Evolutionary conservation across 805 yeast genomes (phyloP).

Genomic region (Cephaloascus albidus): DNA sequence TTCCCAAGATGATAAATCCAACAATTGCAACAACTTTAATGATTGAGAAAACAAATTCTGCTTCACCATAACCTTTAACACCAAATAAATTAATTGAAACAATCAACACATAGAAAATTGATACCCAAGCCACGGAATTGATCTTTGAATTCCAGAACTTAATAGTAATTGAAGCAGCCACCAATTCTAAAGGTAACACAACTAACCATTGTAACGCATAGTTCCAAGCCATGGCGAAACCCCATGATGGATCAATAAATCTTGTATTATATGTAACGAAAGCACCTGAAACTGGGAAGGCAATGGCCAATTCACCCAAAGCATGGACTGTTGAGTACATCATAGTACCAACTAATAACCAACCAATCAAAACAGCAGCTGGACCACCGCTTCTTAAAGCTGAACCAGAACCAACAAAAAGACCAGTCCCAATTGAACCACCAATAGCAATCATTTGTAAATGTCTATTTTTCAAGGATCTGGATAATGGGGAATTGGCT

Average conservation of each 20-base stretch:
- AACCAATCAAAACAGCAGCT: conserved; percentile 50
- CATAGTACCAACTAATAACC: conserved; percentile 44
- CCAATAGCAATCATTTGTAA: conserved; percentile 63
- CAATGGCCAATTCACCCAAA: conserved; percentile 49
- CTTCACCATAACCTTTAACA: conserved; percentile 56
- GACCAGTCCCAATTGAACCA: conserved; percentile 61
- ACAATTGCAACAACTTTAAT: conserved; percentile 49
- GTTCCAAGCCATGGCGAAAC: conserved; percentile 55
- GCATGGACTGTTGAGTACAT: conserved; percentile 54
- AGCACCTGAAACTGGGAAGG: conserved; percentile 58
- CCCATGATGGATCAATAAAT: conserved; percentile 52
- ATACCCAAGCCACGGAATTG: conserved; percentile 49
- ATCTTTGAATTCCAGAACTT: conserved; percentile 40
- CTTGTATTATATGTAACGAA: conserved; percentile 53
- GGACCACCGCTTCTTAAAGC: conserved; percentile 57
- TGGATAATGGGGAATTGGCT: conserved; percentile 49
- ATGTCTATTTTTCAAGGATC: conserved; percentile 47
- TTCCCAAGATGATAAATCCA: conserved; percentile 54
- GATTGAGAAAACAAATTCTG: conserved; percentile 51
- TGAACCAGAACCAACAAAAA: conserved; percentile 57
- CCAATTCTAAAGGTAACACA: conserved; percentile 56
- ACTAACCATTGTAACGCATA: conserved; percentile 40
- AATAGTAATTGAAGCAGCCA: conserved; percentile 51
- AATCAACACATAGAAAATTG: conserved; percentile 41
- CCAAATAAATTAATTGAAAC: conserved; percentile 42